Evolutionary conservation across 2,329 filamentous ascomycete genomes (phyloP).

Genomic region (Alternaria incomplexa): DNA sequence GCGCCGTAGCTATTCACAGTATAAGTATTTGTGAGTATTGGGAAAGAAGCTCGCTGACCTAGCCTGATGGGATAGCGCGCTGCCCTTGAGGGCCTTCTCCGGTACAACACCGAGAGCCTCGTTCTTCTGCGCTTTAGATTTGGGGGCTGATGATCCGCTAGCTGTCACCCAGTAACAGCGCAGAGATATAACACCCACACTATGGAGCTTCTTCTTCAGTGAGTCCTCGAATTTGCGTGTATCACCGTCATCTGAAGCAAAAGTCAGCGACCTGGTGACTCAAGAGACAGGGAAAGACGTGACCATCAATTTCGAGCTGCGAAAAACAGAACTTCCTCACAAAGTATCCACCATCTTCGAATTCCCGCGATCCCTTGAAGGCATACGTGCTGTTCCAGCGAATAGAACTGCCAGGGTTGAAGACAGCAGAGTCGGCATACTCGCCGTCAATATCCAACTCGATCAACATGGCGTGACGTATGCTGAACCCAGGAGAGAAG

Average conservation of each 20-base stretch:
- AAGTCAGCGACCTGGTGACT: neutral
- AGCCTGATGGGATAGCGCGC: conserved; percentile 18
- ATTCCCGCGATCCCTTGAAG: neutral
- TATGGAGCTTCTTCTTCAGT: conserved; percentile 11
- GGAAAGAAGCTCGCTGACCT: neutral
- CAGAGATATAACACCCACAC: conserved; percentile 24
- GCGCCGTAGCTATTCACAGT: neutral
- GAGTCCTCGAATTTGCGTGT: neutral
- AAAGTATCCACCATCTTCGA: neutral
- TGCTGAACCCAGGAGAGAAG: neutral
- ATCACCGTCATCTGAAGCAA: conserved; percentile 10
- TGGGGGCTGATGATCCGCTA: neutral
- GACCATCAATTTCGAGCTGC: conserved; percentile 18
- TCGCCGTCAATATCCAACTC: neutral
- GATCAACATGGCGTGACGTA: neutral
- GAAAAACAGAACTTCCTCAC: conserved; percentile 30
- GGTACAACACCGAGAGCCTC: conserved; percentile 6
- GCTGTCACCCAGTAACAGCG: conserved; percentile 3
- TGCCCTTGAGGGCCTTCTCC: conserved; percentile 32
- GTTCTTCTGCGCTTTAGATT: too few relatives aligned
- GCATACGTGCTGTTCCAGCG: accelerated
- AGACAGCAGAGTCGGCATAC: neutral
- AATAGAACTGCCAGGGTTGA: neutral
- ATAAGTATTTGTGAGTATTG: neutral
- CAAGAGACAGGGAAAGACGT: neutral